A percentile compares a stretch with the other conserved stretches of the same genome.
These are phyloP conservation scores for Colletotrichum caudatum DNA, from an alignment of 2,329 filamentous ascomycete species.

Conservation along the genomic window DNA sequence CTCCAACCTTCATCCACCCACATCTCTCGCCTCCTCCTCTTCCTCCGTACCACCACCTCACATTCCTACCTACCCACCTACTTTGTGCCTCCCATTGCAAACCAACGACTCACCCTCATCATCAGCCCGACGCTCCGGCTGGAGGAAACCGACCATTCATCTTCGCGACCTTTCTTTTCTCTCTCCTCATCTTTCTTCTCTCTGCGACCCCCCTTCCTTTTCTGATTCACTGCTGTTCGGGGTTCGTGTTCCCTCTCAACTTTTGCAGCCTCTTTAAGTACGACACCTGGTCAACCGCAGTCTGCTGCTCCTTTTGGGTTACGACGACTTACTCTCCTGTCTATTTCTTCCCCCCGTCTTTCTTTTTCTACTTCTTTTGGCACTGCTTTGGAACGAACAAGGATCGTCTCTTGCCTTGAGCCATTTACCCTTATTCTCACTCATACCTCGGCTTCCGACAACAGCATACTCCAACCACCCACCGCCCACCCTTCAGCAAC, in stretches of 20 bases:
- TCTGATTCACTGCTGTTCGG: neutral
- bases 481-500: neutral
- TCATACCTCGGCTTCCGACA: neutral
- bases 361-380: neutral
- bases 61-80: too few species aligned
- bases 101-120: neutral
- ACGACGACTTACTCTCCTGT: neutral
- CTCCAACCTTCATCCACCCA: neutral
- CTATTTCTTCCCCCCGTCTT: neutral
- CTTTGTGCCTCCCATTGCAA: neutral
- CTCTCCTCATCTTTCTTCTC: neutral
- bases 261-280: neutral
- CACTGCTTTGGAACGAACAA: neutral
- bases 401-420: neutral
- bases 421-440: neutral
- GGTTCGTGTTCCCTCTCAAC: neutral
- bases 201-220: neutral
- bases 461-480: neutral
- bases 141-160: neutral
- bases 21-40: neutral
- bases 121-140: neutral
- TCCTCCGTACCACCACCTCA: neutral
- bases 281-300: neutral
- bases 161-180: neutral
- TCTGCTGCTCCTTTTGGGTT: constrained; percentile 1